Evolutionary conservation across 257 asterid genomes (phyloP).

Genomic region (Anisodus tanguticus): DNA sequence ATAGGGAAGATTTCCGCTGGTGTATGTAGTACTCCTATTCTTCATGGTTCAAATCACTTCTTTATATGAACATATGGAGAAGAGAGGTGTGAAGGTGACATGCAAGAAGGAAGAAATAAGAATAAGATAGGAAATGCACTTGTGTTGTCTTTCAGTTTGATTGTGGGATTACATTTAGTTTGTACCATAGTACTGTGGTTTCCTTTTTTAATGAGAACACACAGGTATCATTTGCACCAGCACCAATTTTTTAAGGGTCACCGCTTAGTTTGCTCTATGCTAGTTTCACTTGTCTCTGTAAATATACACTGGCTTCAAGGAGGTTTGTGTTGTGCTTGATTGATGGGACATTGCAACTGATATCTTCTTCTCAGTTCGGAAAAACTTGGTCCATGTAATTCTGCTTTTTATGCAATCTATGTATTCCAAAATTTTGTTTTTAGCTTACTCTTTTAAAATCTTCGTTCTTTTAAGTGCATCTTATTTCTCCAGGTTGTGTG

Average conservation of each 20-base stretch:
- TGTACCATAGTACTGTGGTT: neutral
- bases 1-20: neutral
- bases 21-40: neutral
- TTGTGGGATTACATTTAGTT: constrained; percentile 17
- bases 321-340: neutral
- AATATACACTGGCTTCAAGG: neutral
- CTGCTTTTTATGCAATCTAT: neutral
- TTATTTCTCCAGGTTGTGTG: constrained; percentile 77
- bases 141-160: neutral
- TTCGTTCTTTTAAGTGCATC: neutral
- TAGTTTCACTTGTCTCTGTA: neutral
- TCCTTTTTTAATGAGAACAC: neutral
- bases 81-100: neutral
- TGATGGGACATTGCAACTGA: neutral
- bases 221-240: neutral
- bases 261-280: constrained; percentile 4
- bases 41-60: neutral
- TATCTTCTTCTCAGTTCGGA: neutral
- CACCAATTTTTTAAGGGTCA: neutral
- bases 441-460: neutral
- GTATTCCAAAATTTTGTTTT: neutral
- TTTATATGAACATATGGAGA: neutral
- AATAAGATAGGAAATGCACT: neutral
- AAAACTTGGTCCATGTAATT: neutral
- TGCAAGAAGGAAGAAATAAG: constrained; percentile 1